Percentiles rank a stretch among this genome's conserved stretches.
These are phyloP conservation scores for Helianthus annuus DNA, from an alignment of 129 eudicot genomes.

Conservation along the genomic window DNA sequence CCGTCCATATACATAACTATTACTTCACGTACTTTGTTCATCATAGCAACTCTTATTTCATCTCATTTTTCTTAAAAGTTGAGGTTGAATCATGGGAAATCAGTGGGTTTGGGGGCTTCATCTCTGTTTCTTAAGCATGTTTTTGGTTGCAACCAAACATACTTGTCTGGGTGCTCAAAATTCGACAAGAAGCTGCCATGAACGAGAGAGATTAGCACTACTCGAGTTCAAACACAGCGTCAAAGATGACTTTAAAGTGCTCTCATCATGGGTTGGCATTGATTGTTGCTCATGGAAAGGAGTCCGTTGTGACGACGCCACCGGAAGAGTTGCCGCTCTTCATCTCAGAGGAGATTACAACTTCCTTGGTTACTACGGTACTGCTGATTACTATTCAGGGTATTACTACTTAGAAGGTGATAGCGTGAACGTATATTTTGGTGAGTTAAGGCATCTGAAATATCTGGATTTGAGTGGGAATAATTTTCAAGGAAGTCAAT, in stretches of 20 bases:
- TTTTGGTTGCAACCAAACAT: neutral
- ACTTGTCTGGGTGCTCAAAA: constrained; percentile 1
- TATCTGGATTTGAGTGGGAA: too few relatives aligned
- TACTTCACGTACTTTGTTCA: neutral
- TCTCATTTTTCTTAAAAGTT: neutral
- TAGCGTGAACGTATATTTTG: too few relatives aligned
- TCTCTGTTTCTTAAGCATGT: neutral
- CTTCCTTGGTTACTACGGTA: too few relatives aligned
- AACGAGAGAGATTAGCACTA: too few relatives aligned
- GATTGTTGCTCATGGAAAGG: too few relatives aligned
- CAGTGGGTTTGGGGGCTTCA: neutral
- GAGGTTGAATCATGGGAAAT: neutral
- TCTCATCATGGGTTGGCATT: too few relatives aligned
- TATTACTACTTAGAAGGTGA: too few relatives aligned
- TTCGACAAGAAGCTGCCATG: neutral
- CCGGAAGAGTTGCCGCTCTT: neutral
- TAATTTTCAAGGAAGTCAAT: too few relatives aligned
- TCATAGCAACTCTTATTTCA: neutral
- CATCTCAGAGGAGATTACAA: constrained; percentile 2
- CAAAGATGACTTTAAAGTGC: too few relatives aligned
- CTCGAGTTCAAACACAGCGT: too few relatives aligned
- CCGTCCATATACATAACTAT: neutral
- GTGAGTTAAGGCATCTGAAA: too few relatives aligned
- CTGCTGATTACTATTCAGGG: too few relatives aligned
- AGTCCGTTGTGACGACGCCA: neutral